Evolutionary conservation across 2,329 filamentous ascomycete genomes (phyloP).

Genomic region (Ustulina deusta): DNA sequence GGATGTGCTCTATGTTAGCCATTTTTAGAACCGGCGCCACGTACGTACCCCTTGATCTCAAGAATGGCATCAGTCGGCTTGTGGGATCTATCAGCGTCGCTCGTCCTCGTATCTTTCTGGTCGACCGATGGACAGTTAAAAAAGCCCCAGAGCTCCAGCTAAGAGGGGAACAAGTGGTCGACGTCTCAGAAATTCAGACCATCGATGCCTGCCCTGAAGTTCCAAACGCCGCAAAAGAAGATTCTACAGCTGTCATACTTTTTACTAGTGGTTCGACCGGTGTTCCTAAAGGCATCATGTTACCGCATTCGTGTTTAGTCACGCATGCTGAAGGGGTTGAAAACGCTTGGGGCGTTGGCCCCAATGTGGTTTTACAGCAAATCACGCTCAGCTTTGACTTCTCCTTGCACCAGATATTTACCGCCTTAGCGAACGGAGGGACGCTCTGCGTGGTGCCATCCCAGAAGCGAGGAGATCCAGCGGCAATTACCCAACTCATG

Average conservation of each 20-base stretch:
- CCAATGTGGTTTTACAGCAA: constrained; percentile 53
- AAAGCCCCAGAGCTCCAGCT: constrained; percentile 1
- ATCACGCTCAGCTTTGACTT: constrained; percentile 52
- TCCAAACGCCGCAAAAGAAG: constrained; percentile 27
- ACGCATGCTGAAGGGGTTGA: constrained; percentile 18
- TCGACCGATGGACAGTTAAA: constrained; percentile 46
- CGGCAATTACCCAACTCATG: constrained; percentile 50
- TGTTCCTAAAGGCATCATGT: constrained; percentile 14
- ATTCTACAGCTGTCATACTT: constrained; percentile 43
- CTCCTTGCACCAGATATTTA: constrained; percentile 50
- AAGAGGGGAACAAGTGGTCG: neutral
- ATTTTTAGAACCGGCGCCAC: constrained; percentile 55
- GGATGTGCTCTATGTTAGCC: constrained; percentile 55
- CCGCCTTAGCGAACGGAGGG: constrained; percentile 49
- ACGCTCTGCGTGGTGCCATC: constrained; percentile 48
- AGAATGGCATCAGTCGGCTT: constrained; percentile 44
- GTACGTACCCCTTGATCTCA: constrained; percentile 57
- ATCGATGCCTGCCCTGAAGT: constrained; percentile 13
- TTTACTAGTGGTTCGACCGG: constrained; percentile 40
- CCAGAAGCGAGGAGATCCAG: constrained; percentile 51
- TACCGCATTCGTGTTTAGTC: constrained; percentile 15
- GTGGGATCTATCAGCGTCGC: constrained; percentile 23
- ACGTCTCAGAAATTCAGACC: constrained; percentile 12
- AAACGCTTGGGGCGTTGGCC: constrained; percentile 12
- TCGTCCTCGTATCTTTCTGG: constrained; percentile 40